phyloP scores from a whole-genome alignment of 139 green algal species.

The Chlamydomonas sp. region DNA sequence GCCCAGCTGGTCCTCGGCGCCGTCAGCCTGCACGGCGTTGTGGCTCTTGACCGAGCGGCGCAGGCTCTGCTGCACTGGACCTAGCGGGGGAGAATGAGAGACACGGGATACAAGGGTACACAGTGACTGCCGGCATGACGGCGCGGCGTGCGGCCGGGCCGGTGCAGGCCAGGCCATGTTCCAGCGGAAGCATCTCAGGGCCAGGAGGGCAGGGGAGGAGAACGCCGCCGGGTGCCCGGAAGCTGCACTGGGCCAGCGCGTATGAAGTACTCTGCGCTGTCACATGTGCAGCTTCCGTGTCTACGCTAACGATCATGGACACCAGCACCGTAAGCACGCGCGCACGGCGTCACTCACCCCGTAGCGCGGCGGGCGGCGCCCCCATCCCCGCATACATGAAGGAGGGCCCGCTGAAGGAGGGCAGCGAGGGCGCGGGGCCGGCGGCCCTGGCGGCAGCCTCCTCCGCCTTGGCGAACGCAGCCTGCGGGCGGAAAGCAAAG shows the following conservation, averaged over 20 bases:
- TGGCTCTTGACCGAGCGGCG: neutral
- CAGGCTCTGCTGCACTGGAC: neutral
- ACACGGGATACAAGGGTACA: neutral
- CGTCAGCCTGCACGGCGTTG: neutral
- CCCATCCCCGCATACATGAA: too few relatives aligned
- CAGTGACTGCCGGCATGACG: neutral
- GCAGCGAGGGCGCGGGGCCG: neutral
- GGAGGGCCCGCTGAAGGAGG: conserved; percentile 3
- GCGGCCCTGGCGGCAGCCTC: neutral
- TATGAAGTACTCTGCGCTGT: neutral
- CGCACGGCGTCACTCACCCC: too few relatives aligned
- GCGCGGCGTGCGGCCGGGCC: too few relatives aligned
- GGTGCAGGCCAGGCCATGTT: too few relatives aligned
- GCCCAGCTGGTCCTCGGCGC: neutral
- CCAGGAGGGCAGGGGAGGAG: neutral
- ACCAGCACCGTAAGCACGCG: neutral
- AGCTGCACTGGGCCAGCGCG: neutral
- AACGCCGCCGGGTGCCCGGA: neutral
- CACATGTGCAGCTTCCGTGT: neutral
- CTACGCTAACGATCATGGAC: neutral
- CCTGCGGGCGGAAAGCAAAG: too few relatives aligned
- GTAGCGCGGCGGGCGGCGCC: neutral
- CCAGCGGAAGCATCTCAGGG: neutral
- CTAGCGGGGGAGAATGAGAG: neutral
- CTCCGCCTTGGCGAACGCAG: neutral